Evolutionary conservation across 1,284 basidiomycete species (phyloP), one percentile per base, ranked within the genome.

Genomic region (Microstroma glucosiphilum): DNA sequence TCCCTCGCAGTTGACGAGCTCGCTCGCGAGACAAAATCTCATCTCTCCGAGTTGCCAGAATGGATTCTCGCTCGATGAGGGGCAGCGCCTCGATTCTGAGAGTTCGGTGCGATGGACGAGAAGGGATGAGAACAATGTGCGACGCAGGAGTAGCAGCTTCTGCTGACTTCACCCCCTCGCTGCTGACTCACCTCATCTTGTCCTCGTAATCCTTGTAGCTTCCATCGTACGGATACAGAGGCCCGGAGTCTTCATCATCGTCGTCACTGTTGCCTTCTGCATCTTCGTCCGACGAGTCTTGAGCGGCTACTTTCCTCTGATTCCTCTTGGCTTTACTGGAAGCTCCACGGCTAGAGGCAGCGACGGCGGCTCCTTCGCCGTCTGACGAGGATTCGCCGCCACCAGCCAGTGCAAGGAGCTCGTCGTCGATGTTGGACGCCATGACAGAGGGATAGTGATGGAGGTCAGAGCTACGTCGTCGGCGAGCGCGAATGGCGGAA

Each of bases 391-490:
- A 25, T 13, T 19, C 21, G 51, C 21, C 51, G n/a, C 51, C 51
- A 25, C 51, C 51, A 26, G 51, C 51, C 21, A 54, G 51, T 21
- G 51, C 51, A 54, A 54, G 51, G 6, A 54, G 51, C 51, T 54
- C 51, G 25, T 54, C 51, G 25, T 54, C 51, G 51, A 54, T 21
- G 25, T 54, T 54, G 51, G 51, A 54, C 26, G 17, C 51, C 51
- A 54, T 54, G n/a, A 25, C 51, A 21, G 21, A 21, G 21, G 21
- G 12, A 12, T 17, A 21, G 15, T 4, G 43, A 48, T 48, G 12
- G 15, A 21, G 43, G 6, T 48, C 43, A 48, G 17, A 21, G n/a
- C n/a, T n/a, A 48, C 6, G 6, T 17, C 12, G 43, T n/a, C 17
- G 43, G 3, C 43, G 3, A 12, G 43, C 17, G 12, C 43, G 12